A percentile compares a stretch with the other conserved stretches of the same genome.
Conservation (phyloP, 106 monocot genomes). For the Agapanthus africanus region DNA sequence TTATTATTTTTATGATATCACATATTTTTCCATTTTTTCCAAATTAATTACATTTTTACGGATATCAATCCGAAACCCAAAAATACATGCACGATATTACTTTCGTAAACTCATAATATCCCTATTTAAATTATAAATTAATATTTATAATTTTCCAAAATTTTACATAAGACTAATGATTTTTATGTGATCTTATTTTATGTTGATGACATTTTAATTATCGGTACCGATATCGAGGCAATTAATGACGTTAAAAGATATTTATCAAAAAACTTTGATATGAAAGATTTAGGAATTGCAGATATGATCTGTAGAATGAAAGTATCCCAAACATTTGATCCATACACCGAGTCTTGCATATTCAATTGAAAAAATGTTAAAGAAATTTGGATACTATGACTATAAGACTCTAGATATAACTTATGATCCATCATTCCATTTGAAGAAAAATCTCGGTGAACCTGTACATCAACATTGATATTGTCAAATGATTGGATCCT, state of each 20-base stretch:
- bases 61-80: too few relatives aligned
- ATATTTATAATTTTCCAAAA: too few relatives aligned
- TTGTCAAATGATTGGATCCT: not conserved
- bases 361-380: not conserved
- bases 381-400: not conserved
- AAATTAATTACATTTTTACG: too few relatives aligned
- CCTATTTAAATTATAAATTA: too few relatives aligned
- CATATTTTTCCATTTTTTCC: too few relatives aligned
- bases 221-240: too few relatives aligned
- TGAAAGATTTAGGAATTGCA: not conserved
- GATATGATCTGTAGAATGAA: not conserved
- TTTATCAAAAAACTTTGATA: not conserved
- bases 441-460: not conserved
- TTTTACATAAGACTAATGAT: too few relatives aligned
- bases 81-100: too few relatives aligned
- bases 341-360: not conserved
- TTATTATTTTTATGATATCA: too few relatives aligned
- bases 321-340: not conserved
- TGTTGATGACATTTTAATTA: too few relatives aligned
- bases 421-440: not conserved
- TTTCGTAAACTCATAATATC: too few relatives aligned
- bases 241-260: not conserved
- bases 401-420: not conserved
- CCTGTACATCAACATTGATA: not conserved
- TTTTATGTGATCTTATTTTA: too few relatives aligned